Base-by-base conservation (phyloP, 257 asterid genomes). In the Jacaranda mimosifolia region DNA sequence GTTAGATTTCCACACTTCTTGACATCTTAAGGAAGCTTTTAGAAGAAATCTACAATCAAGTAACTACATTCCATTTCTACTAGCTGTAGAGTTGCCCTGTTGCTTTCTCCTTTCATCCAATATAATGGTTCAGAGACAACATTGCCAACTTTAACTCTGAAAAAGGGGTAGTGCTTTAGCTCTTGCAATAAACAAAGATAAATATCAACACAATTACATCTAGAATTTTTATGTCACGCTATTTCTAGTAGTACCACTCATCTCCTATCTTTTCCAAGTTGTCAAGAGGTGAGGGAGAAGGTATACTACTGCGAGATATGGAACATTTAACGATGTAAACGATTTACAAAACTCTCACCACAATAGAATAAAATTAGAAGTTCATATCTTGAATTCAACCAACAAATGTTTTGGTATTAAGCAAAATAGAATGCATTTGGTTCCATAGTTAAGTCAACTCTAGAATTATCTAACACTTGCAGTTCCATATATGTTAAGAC, bases 1-100 rank as follows among this genome's bases (percentile, higher is more conserved):
- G 97, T 84, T 19, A 96, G 96, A 80, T 90, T 92, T 73, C 96
- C 97, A 68, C 94, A 94, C 86, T 90, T 92, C 88, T 92, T 94
- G 1, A 85, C 82, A 78, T 92, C 97, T 81, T 90, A 96, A 45
- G 97, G 97, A 85, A 91, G 96, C 84, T 83, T 91, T 70, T 96
- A 83, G 87, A 91, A 92, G 90, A 92, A 92, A 80, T 92, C 97
- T 57, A 92, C 92, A 1, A 94, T 92, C 52, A 92, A 75, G 87
- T 92, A 92, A 71, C 92, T 82, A 63, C 85, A 84, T 81, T 92
- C 97, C 97, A 92, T 92, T 81, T 92, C 97, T 15, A 92, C 96
- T 53, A 92, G 91, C 85, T 90, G 96, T 26, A 90, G 58, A 68
- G 92, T 88, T 65, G 96, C 90, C 79, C 73, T 87, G 82, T 77